Conservation (phyloP, 2,329 filamentous ascomycete species). For the Coleophoma cylindrospora region DNA sequence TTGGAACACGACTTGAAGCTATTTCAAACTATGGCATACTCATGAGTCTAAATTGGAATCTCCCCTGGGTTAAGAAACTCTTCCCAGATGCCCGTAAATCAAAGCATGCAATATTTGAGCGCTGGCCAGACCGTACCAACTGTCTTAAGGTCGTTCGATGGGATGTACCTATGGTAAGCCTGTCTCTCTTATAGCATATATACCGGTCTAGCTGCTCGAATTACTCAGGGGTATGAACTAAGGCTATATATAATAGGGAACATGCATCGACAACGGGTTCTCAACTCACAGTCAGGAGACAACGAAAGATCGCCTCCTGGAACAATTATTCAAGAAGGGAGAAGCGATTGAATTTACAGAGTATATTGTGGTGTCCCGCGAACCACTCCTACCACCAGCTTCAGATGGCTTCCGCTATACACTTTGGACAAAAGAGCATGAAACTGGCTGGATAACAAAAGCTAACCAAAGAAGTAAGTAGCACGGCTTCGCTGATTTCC, state of each 20-base stretch:
- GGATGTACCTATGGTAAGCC: not conserved
- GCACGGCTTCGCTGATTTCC: not conserved
- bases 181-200: not conserved
- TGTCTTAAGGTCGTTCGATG: not conserved
- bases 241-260: not conserved
- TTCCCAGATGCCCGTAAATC: not conserved
- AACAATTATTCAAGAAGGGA: slow-evolving; percentile 2
- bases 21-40: not conserved
- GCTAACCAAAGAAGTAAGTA: slow-evolving; percentile 1
- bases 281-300: not conserved
- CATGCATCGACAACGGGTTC: not conserved
- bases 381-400: not conserved
- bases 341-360: slow-evolving; percentile 6
- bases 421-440: slow-evolving; percentile 7
- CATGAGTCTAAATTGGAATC: not conserved
- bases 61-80: not conserved
- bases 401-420: slow-evolving; percentile 5
- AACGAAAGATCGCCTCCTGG: slow-evolving; percentile 1
- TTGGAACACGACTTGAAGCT: not conserved
- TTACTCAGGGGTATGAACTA: too few relatives aligned
- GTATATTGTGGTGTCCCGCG: slow-evolving; percentile 9
- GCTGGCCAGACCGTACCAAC: not conserved
- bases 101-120: not conserved
- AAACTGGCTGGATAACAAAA: slow-evolving; percentile 3
- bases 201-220: too few relatives aligned